Evolutionary conservation across 768 basidiomycete genomes (phyloP), one percentile per base, ranked within the genome.

Genomic region (Mycena rebaudengoi): DNA sequence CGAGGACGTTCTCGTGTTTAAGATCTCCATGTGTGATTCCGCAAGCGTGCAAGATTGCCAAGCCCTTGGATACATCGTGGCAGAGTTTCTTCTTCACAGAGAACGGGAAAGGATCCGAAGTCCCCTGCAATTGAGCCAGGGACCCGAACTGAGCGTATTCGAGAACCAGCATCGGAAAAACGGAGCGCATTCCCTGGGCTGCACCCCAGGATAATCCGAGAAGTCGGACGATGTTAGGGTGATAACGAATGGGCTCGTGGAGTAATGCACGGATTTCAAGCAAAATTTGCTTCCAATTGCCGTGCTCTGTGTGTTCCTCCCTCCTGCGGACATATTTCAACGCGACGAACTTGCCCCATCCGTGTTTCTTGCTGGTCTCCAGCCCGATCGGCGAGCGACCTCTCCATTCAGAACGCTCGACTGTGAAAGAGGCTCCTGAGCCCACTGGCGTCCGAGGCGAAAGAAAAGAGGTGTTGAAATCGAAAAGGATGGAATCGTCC

Each of bases 1-100:
- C 32, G 11, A 64, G 55, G 5, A 65, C 64, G 18, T 65, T 65
- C n/a, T 65, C 58, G 37, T 59, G 64, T 52, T 65, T 65, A 43
- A 65, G 58, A 43, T 65, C 64, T 8, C 57, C 58, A 41, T 65
- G 64, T 28, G 60, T 40, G 64, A 65, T 53, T 13, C 39, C 57
- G 33, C 62, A 64, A 8, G 62, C 62, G 28, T 64, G 62, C 13
- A 64, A 56, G 16, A 64, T 64, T 3, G 62, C 56, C 18, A 64
- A 32, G 4, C 62, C 62, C 33, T 64, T 64, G 25, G 62, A 32
- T 40, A 64, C 62, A 32, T 64, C 62, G 40, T 32, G 51, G 28
- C 62, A 64, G 10, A 64, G 43, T 30, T 64, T n/a, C 41, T 64
- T 64, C 25, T 58, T 64, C 46, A 52, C 40, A 10, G n/a, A 6